phyloP scores from a whole-genome alignment of 192 early-diverging fungal species.

The Geosiphon pyriformis region DNA sequence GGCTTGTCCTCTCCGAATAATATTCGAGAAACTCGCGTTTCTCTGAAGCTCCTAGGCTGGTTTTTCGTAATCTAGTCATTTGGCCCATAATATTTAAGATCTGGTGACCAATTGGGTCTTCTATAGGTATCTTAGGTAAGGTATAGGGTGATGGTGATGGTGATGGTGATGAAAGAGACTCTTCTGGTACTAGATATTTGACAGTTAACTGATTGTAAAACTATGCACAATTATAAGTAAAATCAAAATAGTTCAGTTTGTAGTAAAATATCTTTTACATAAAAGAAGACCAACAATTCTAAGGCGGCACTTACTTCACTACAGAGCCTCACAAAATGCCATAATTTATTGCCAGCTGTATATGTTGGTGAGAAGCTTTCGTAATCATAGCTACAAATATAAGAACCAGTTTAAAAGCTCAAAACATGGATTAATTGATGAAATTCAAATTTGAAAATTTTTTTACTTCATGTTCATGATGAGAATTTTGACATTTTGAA shows the following conservation, averaged over 20 bases:
- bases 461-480: conserved; percentile 60
- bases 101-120: conserved; percentile 53
- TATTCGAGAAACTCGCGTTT: conserved; percentile 75
- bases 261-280: conserved; percentile 19
- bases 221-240: conserved; percentile 32
- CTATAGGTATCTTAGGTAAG: conserved; percentile 28
- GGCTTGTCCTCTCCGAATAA: conserved; percentile 29
- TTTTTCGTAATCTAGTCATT: conserved; percentile 62
- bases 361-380: conserved; percentile 57
- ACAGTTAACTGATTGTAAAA: conserved; percentile 47
- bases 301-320: conserved; percentile 42
- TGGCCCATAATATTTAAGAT: conserved; percentile 51
- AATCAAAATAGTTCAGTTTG: conserved; percentile 19
- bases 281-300: conserved; percentile 1
- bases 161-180: conserved; percentile 40
- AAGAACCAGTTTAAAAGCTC: too few relatives aligned
- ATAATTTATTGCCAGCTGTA: conserved; percentile 50
- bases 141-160: conserved; percentile 22
- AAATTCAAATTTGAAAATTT: too few relatives aligned
- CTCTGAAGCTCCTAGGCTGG: conserved; percentile 56
- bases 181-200: conserved; percentile 39
- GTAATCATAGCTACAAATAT: conserved; percentile 58
- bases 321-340: conserved; percentile 53
- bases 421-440: too few relatives aligned
- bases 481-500: conserved; percentile 52